Evolutionary conservation across 805 yeast species (phyloP).

Genomic region (Starmerella sp.): DNA sequence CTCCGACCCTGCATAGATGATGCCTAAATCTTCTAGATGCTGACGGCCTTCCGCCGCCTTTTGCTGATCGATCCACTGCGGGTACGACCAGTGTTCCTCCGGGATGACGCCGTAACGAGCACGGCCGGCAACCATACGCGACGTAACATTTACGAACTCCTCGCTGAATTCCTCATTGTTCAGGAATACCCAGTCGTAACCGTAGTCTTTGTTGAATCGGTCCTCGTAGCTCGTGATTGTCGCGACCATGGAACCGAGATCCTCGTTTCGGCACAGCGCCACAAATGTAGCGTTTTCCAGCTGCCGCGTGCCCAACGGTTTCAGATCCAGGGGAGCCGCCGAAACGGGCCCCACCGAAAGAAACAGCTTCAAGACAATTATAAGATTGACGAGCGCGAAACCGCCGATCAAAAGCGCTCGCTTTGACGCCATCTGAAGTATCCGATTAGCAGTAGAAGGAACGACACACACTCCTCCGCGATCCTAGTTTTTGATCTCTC

Average conservation of each 20-base stretch:
- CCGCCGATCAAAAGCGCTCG: constrained; percentile 12
- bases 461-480: background rate
- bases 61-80: constrained; percentile 35
- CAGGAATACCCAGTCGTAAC: constrained; percentile 84
- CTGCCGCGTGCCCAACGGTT: background rate
- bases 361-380: constrained; percentile 5
- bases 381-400: constrained; percentile 7
- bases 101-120: constrained; percentile 66
- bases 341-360: background rate
- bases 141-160: constrained; percentile 48
- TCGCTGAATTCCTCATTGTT: constrained; percentile 67
- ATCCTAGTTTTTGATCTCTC: background rate
- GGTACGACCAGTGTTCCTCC: constrained; percentile 59
- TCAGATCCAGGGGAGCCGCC: background rate
- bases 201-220: constrained; percentile 87
- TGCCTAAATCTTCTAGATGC: constrained; percentile 70
- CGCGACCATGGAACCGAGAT: constrained; percentile 60
- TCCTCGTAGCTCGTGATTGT: constrained; percentile 69
- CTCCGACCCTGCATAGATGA: constrained; percentile 72
- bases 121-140: constrained; percentile 42
- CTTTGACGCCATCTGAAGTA: constrained; percentile 38
- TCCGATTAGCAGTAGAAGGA: background rate
- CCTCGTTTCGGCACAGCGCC: constrained; percentile 71
- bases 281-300: constrained; percentile 74
- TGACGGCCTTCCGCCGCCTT: constrained; percentile 49